These are phyloP conservation scores for Fusarium sp. DNA, from an alignment of 2,329 filamentous ascomycete species.

Conservation along the genomic window DNA sequence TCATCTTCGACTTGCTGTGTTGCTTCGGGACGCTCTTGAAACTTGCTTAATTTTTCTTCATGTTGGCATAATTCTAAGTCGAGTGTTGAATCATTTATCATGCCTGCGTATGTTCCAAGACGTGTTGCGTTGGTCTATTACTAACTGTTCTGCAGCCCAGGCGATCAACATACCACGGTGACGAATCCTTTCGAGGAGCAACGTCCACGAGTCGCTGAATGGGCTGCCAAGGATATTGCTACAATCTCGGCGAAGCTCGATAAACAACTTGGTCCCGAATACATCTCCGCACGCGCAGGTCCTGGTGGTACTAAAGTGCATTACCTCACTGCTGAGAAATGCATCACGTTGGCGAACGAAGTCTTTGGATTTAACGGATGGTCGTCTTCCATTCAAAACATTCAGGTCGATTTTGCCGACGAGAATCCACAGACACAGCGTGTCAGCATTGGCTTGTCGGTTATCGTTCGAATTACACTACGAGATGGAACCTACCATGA, in stretches of 20 bases:
- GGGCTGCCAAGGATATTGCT: slow-evolving; percentile 90
- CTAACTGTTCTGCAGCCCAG: slow-evolving; percentile 63
- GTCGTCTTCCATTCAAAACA: slow-evolving; percentile 95
- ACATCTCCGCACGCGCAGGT: slow-evolving; percentile 87
- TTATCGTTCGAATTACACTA: slow-evolving; percentile 89
- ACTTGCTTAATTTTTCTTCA: slow-evolving; percentile 32
- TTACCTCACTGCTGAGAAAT: slow-evolving; percentile 96
- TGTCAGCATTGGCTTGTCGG: slow-evolving; percentile 86
- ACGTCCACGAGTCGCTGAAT: slow-evolving; percentile 77
- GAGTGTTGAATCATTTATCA: slow-evolving; percentile 43
- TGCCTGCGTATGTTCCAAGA: slow-evolving; percentile 58
- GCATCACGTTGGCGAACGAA: slow-evolving; percentile 93
- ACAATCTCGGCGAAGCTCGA: slow-evolving; percentile 88
- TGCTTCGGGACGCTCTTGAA: neutral
- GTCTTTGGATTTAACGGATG: slow-evolving; percentile 98
- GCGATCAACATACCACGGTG: slow-evolving; percentile 70
- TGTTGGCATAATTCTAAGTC: slow-evolving; percentile 40
- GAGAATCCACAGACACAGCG: slow-evolving; percentile 82
- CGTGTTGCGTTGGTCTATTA: slow-evolving; percentile 20
- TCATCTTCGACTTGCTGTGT: neutral
- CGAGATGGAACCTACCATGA: slow-evolving; percentile 97
- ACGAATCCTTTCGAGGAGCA: slow-evolving; percentile 85
- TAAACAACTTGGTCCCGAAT: slow-evolving; percentile 95
- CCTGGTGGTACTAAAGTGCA: slow-evolving; percentile 88
- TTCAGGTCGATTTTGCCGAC: slow-evolving; percentile 95